Conservation (phyloP, 2,329 filamentous ascomycete species). For the Arthroderma sp. region DNA sequence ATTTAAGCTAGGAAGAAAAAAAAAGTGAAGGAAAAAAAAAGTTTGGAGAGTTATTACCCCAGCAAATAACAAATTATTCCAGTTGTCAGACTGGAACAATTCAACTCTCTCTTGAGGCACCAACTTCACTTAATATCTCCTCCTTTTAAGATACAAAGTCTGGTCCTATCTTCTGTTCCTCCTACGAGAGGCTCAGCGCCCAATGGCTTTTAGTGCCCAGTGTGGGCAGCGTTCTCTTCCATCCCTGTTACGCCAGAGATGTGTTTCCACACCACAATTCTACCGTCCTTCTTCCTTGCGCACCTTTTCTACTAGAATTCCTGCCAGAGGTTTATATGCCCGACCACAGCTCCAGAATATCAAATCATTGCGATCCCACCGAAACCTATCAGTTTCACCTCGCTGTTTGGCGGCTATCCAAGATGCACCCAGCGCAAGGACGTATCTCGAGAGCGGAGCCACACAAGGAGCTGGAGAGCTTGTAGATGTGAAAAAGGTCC, state of each 20-base stretch:
- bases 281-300: slow-evolving; percentile 24
- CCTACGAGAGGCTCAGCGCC: slow-evolving; percentile 20
- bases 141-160: no score
- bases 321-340: slow-evolving; percentile 20
- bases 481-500: slow-evolving; percentile 88
- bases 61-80: no score
- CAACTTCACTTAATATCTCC: no score
- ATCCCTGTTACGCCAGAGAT: slow-evolving; percentile 30
- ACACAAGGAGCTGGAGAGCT: slow-evolving; percentile 63
- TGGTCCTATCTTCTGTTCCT: background rate
- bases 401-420: slow-evolving; percentile 37
- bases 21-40: no score
- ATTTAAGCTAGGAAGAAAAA: no score
- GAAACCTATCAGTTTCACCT: slow-evolving; percentile 30
- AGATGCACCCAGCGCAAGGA: slow-evolving; percentile 65
- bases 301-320: slow-evolving; percentile 26
- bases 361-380: slow-evolving; percentile 27
- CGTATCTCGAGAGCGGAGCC: slow-evolving; percentile 77
- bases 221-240: slow-evolving; percentile 29
- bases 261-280: slow-evolving; percentile 22
- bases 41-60: no score
- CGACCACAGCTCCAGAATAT: slow-evolving; percentile 25
- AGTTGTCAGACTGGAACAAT: no score
- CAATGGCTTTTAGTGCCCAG: slow-evolving; percentile 35
- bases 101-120: no score